Percentiles rank a stretch among this genome's conserved stretches.
Conservation (phyloP, 352 stramenopile genomes). For the Aphanomyces cochlioides region DNA sequence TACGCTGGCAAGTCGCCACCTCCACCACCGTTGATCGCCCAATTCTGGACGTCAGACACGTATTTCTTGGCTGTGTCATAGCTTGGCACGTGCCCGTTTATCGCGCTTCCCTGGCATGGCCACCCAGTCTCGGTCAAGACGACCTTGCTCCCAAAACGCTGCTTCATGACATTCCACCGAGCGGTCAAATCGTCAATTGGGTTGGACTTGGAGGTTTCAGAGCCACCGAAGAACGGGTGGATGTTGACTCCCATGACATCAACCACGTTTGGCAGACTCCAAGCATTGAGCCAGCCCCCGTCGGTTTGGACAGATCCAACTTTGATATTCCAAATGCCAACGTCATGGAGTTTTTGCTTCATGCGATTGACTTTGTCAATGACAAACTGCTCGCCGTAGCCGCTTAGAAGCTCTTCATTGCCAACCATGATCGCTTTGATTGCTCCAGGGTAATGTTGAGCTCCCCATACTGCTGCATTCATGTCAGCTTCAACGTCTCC, state of each 20-base stretch:
- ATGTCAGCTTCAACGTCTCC: conserved; percentile 42
- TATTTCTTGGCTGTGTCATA: conserved; percentile 8
- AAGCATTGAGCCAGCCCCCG: conserved; percentile 40
- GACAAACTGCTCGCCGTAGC: not conserved
- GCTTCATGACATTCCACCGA: conserved; percentile 32
- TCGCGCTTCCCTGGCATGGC: conserved; percentile 15
- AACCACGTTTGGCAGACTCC: conserved; percentile 44
- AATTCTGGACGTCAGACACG: conserved; percentile 14
- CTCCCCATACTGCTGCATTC: conserved; percentile 42
- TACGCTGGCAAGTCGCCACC: conserved; percentile 5
- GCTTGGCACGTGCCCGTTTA: conserved; percentile 26
- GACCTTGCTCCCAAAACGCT: conserved; percentile 31
- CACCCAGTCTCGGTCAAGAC: conserved; percentile 37
- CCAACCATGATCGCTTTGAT: conserved; percentile 54
- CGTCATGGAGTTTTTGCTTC: conserved; percentile 43
- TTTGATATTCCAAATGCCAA: conserved; percentile 39
- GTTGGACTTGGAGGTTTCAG: conserved; percentile 26
- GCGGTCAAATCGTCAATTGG: conserved; percentile 38
- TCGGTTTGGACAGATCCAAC: conserved; percentile 58
- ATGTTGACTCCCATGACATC: conserved; percentile 71
- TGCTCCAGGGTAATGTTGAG: conserved; percentile 33
- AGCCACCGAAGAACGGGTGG: conserved; percentile 48
- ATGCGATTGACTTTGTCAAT: conserved; percentile 26
- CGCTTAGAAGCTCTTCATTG: conserved; percentile 56
- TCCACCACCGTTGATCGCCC: conserved; percentile 1